phyloP scores from a whole-genome alignment of 1,284 basidiomycete genomes.

The Papiliotrema laurentii region DNA sequence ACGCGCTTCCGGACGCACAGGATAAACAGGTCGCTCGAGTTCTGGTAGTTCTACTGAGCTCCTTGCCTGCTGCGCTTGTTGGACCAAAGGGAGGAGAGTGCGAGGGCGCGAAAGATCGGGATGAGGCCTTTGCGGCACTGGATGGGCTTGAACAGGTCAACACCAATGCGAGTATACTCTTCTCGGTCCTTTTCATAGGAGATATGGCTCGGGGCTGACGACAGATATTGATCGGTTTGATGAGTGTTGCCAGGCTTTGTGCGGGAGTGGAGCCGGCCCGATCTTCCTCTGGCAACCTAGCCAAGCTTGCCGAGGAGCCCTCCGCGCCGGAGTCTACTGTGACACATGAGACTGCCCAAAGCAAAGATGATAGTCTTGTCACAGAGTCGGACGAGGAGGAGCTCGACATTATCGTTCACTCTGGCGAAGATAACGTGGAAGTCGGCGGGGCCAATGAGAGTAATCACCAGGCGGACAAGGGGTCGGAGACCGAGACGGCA shows the following conservation, averaged over 20 bases:
- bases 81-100: slow-evolving; percentile 11
- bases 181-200: not conserved
- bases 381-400: too few species aligned
- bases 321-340: too few species aligned
- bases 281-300: too few species aligned
- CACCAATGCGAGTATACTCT: slow-evolving; percentile 41
- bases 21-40: slow-evolving; percentile 10
- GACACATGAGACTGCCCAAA: too few species aligned
- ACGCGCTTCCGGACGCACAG: not conserved
- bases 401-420: too few species aligned
- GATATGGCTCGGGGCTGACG: not conserved
- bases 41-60: slow-evolving; percentile 28
- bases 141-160: slow-evolving; percentile 30
- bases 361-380: too few species aligned
- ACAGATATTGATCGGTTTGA: slow-evolving; percentile 28
- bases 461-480: too few species aligned
- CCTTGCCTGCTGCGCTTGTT: slow-evolving; percentile 26
- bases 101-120: slow-evolving; percentile 20
- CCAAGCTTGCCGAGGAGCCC: too few species aligned
- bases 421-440: too few species aligned
- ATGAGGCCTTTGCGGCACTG: slow-evolving; percentile 37
- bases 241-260: slow-evolving; percentile 27
- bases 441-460: too few species aligned
- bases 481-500: too few species aligned
- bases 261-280: slow-evolving; percentile 3